Conservation (phyloP, 2,329 filamentous ascomycete genomes). For the Alternaria dauci region DNA sequence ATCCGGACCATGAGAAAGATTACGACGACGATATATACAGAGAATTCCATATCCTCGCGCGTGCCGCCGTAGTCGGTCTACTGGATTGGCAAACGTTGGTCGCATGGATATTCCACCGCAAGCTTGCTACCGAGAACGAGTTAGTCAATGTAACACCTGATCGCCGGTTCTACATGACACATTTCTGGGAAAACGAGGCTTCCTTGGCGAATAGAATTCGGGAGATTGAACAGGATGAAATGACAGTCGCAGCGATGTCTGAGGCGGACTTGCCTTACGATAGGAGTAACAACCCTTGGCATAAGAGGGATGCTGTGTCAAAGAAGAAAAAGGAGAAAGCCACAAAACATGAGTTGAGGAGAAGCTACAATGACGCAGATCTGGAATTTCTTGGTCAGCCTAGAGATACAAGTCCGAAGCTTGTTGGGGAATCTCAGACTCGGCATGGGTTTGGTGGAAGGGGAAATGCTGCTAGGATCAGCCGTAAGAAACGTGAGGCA, state of each 20-base stretch:
- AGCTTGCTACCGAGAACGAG: not conserved
- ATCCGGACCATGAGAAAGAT: not conserved
- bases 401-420: not conserved
- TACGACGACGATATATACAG: not conserved
- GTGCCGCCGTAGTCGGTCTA: slow-evolving; percentile 11
- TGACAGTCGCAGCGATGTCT: not conserved
- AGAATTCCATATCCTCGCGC: slow-evolving; percentile 1
- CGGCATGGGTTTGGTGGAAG: not conserved
- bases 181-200: not conserved
- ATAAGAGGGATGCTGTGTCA: not conserved
- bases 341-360: not conserved
- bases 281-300: not conserved
- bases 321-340: no score
- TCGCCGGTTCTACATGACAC: not conserved
- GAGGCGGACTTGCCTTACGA: not conserved
- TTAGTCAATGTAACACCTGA: not conserved
- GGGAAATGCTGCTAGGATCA: not conserved
- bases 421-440: not conserved
- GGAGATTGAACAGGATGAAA: not conserved
- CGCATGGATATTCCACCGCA: slow-evolving; percentile 8
- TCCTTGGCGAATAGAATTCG: not conserved
- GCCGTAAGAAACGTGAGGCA: not conserved
- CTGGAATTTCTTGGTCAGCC: not conserved
- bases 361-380: not conserved
- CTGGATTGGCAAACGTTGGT: slow-evolving; percentile 22